Conservation (phyloP, 495 filamentous ascomycete species). For the Aspergillus funiculosus region DNA sequence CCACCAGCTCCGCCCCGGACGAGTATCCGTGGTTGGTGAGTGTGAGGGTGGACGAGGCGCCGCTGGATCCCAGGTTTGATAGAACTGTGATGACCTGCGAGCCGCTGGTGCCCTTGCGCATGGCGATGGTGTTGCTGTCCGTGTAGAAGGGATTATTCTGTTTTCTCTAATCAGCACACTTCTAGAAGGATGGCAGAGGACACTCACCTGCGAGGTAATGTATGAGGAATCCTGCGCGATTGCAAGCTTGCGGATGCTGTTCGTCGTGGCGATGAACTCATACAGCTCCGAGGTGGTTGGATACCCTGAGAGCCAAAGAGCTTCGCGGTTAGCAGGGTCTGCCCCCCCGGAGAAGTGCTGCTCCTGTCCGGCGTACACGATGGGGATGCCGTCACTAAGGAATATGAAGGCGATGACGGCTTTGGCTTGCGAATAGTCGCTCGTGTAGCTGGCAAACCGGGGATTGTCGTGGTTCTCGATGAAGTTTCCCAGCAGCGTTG, state of each 20-base stretch:
- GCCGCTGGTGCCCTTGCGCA: constrained; percentile 55
- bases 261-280: constrained; percentile 37
- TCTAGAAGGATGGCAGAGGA: no score
- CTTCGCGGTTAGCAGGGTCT: constrained; percentile 68
- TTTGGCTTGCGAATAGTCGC: constrained; percentile 49
- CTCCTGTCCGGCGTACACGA: constrained; percentile 67
- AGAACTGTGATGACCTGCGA: constrained; percentile 53
- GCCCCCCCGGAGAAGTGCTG: constrained; percentile 60
- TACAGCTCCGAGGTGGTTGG: constrained; percentile 32
- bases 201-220: constrained; percentile 41
- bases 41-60: constrained; percentile 37
- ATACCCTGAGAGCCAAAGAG: constrained; percentile 64
- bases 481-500: constrained; percentile 64
- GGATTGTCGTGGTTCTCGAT: constrained; percentile 73
- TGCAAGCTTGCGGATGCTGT: constrained; percentile 55
- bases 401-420: constrained; percentile 68
- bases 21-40: constrained; percentile 37
- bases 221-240: constrained; percentile 43
- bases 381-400: constrained; percentile 61
- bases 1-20: constrained; percentile 30
- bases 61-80: constrained; percentile 30
- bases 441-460: constrained; percentile 54
- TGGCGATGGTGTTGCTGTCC: constrained; percentile 51
- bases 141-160: constrained; percentile 51
- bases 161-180: background rate